Evolutionary conservation across 495 filamentous ascomycete species (phyloP), one percentile per base, ranked within the genome.

Genomic region (Cladorrhinum samala): DNA sequence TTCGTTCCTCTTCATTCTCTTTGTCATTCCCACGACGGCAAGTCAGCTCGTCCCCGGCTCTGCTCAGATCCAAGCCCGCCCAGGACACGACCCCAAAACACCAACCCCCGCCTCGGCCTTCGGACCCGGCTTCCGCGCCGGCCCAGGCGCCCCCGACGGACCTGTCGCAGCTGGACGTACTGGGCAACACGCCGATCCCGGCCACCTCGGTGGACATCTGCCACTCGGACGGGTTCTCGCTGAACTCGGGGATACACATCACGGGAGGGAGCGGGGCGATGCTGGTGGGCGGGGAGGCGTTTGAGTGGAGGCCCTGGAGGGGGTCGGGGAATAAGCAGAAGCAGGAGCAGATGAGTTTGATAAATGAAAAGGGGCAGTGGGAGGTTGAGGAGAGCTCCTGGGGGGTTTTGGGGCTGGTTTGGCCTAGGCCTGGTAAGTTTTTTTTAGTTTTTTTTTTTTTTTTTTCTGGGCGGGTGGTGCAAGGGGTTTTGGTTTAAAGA

Each of bases 391-490:
- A 73, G 42, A 84, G 85, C 57, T 85, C 73, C 27, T 94, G 89
- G 77, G 91, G 87, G 0, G 40, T 95, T 46, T 69, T 98, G 66
- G 80, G 80, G 36, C 40, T 91, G 56, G 75, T 95, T 21, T 95
- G 87, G 87, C 93, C 93, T 54, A 85, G 93, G 66, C 93, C 93
- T 61, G 91, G 90, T 95, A 72, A 52, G 83, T 75, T 53, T 41
- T 23, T 27, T 49, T 62, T 43, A 50, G 18, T 49, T 47, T 41
- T 51, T 39, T 33, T 14, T 5, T 9, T 18, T 17, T 17, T 19
- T 33, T 33, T 33, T 6, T 33, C 5, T 33, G 27, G 27, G 27
- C 11, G 27, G 27, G 27, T 11, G 27, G 5, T 33, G 11, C 5
- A 5, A 33, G 27, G 27, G n/a, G n/a, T n/a, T n/a, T n/a, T n/a